Conservation (phyloP, 306 rosid species). For the Rubus parviflorus region DNA sequence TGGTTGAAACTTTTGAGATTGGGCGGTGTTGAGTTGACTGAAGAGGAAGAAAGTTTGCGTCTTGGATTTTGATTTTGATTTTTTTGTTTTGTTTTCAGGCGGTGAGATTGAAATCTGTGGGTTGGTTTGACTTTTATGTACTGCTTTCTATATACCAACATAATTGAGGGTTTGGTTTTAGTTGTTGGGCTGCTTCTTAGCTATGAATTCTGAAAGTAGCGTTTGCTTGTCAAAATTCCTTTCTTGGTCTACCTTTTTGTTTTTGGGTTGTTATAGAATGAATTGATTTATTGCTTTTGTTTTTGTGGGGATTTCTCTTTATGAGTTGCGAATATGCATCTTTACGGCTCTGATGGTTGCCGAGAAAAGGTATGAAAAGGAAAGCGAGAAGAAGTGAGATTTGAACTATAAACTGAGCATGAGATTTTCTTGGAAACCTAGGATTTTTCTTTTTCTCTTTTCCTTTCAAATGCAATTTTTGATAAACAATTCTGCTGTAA, state of each 20-base stretch:
- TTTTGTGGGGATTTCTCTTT: not conserved
- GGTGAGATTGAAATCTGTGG: conserved; percentile 16
- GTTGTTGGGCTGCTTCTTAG: conserved; percentile 26
- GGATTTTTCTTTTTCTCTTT: not conserved
- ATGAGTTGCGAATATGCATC: not conserved
- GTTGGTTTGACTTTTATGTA: conserved; percentile 29
- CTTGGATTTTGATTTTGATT: conserved; percentile 24
- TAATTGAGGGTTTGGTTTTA: conserved; percentile 24
- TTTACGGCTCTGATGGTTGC: not conserved
- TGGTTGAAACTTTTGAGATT: conserved; percentile 14
- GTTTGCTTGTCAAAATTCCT: not conserved
- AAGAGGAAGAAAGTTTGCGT: conserved; percentile 14
- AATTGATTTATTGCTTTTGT: not conserved
- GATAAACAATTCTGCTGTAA: no score
- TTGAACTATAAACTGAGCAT: not conserved
- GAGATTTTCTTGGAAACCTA: not conserved
- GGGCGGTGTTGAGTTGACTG: conserved; percentile 32
- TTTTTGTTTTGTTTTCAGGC: not conserved
- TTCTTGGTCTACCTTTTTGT: not conserved
- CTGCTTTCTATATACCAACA: not conserved
- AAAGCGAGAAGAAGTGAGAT: not conserved
- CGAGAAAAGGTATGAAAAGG: no score
- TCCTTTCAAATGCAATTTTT: no score
- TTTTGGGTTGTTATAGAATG: not conserved
- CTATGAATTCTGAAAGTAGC: conserved; percentile 12